Conservation (phyloP, 768 basidiomycete genomes). For the Russula ochroleuca region DNA sequence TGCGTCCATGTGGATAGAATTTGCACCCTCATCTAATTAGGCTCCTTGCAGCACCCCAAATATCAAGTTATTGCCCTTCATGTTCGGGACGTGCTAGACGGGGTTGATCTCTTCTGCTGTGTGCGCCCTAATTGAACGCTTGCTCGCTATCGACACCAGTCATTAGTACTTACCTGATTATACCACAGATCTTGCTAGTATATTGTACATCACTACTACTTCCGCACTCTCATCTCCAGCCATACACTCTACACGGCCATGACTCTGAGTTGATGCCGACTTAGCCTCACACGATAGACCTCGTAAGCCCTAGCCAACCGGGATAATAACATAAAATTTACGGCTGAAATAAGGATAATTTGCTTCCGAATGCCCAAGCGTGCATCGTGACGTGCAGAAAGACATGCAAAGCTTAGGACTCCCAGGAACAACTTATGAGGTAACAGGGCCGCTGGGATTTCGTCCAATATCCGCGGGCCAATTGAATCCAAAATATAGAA, state of each 20-base stretch:
- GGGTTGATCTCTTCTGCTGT: slow-evolving; percentile 10
- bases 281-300: background rate
- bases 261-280: background rate
- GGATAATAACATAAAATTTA: background rate
- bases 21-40: background rate
- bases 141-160: background rate
- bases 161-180: slow-evolving; percentile 18
- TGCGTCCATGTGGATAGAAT: background rate
- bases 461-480: slow-evolving; percentile 10
- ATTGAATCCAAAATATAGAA: background rate
- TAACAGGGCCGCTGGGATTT: slow-evolving; percentile 12
- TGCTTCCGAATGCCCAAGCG: too few relatives aligned
- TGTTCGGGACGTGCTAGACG: slow-evolving; percentile 18
- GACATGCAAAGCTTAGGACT: background rate
- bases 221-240: slow-evolving; percentile 2
- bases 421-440: background rate
- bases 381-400: background rate
- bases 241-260: slow-evolving; percentile 6
- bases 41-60: slow-evolving; percentile 18
- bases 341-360: background rate
- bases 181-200: slow-evolving; percentile 20
- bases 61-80: slow-evolving; percentile 22
- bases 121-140: slow-evolving; percentile 2
- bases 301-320: background rate
- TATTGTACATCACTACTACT: slow-evolving; percentile 20